Base-by-base conservation (phyloP, 805 yeast species). In the Yarrowia sp. region DNA sequence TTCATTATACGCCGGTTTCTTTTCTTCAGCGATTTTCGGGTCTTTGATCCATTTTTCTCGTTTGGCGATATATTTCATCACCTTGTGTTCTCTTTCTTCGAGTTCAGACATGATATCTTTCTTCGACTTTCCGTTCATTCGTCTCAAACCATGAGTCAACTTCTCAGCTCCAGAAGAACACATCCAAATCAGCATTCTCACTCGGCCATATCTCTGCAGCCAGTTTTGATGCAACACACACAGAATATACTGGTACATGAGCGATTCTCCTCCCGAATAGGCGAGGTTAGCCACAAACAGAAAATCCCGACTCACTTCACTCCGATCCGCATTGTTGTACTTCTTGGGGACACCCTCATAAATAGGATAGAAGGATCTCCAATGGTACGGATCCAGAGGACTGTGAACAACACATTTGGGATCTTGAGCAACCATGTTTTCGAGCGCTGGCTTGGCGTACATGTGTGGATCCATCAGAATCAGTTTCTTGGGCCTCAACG, bases 191-290 rank as follows among this genome's bases (percentile, higher is more conserved):
- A 58, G n/a, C 64, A 58, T 58, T 4, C 64, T 41, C 2, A 58
- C 64, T 31, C 64, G 64, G 1, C 64, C 64, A 8, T 58, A 58
- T 4, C 64, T 42, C 43, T 43, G 51, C n/a, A 58, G 43, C 64
- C 64, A 58, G 43, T 58, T 58, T 18, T 36, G 64, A 8, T 58
- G 51, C n/a, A 58, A 15, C 13, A 58, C 13, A 11, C 50, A 39
- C 28, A 44, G 13, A 1, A 58, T 2, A 17, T 14, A 58, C 51
- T 58, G 64, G 35, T 58, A 58, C 42, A 36, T 8, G 22, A 58
- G 35, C 15, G 42, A 22, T 18, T 18, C 51, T 3, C 64, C 64
- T 13, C 35, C 17, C 1, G 6, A 6, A 17, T 58, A 43, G 6
- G 51, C 41, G 35, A 58, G 51, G 15, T 58, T 58, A 22, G 51